A percentile compares a stretch with the other conserved stretches of the same genome.
These are phyloP conservation scores for Thermoascus crustaceus DNA, from an alignment of 2,329 filamentous ascomycete genomes.

Conservation along the genomic window DNA sequence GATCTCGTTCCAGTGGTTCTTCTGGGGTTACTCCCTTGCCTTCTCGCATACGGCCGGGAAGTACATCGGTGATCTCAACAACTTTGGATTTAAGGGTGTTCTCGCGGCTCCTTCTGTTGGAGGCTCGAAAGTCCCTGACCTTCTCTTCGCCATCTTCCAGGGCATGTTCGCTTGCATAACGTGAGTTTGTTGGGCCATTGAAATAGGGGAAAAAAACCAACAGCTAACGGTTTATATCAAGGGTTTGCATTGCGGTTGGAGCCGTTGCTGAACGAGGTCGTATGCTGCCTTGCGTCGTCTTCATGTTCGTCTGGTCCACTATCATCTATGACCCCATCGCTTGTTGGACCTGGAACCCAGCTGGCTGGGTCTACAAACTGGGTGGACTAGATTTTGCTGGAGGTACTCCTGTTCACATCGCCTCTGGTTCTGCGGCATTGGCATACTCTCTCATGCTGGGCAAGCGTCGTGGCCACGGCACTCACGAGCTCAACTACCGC, in stretches of 20 bases:
- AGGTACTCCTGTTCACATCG: slow-evolving; percentile 82
- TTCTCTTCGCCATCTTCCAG: slow-evolving; percentile 72
- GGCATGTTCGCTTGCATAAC: slow-evolving; percentile 62
- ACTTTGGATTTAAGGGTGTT: slow-evolving; percentile 72
- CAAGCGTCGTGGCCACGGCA: slow-evolving; percentile 75
- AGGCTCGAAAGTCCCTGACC: slow-evolving; percentile 64
- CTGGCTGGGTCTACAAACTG: slow-evolving; percentile 70
- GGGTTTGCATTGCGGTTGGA: slow-evolving; percentile 74
- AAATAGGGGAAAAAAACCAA: neutral
- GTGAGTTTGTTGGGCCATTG: slow-evolving; percentile 44
- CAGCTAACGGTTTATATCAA: slow-evolving; percentile 21
- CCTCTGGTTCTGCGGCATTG: slow-evolving; percentile 72
- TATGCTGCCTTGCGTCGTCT: slow-evolving; percentile 79
- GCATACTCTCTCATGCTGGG: slow-evolving; percentile 90
- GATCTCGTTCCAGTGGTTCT: slow-evolving; percentile 88
- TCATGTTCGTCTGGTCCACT: slow-evolving; percentile 90
- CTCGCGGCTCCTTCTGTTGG: slow-evolving; percentile 68
- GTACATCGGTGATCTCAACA: slow-evolving; percentile 70
- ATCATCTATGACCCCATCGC: slow-evolving; percentile 87
- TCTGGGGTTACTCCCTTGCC: slow-evolving; percentile 81
- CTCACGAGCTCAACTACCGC: slow-evolving; percentile 81
- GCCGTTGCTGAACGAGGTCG: slow-evolving; percentile 80
- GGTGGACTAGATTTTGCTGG: slow-evolving; percentile 84
- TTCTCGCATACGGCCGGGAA: slow-evolving; percentile 70
- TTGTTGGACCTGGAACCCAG: slow-evolving; percentile 88